phyloP scores from a whole-genome alignment of 768 basidiomycete species.

The Rhizopogon vulgaris region DNA sequence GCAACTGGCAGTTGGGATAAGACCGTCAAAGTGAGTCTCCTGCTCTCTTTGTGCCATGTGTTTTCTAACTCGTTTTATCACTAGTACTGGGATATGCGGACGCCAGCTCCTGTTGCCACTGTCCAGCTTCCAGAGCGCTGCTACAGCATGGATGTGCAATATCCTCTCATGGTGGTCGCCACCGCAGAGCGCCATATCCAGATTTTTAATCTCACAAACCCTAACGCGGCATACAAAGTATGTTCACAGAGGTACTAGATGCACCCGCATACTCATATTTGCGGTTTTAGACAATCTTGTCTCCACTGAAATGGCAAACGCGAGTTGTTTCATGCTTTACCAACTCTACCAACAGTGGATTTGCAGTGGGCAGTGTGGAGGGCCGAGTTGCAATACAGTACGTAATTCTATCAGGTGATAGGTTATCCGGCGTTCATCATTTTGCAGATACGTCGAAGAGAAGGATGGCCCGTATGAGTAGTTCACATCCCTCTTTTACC shows the following conservation, averaged over 20 bases:
- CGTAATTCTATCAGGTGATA: slow-evolving; percentile 25
- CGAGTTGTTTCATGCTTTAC: slow-evolving; percentile 82
- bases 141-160: slow-evolving; percentile 79
- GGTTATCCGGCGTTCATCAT: not conserved
- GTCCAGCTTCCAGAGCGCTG: slow-evolving; percentile 87
- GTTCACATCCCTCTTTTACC: not conserved
- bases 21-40: slow-evolving; percentile 70
- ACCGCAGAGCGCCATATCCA: slow-evolving; percentile 91
- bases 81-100: slow-evolving; percentile 91
- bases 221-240: slow-evolving; percentile 74
- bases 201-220: slow-evolving; percentile 82
- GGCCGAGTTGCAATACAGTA: slow-evolving; percentile 95
- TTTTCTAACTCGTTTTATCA: not conserved
- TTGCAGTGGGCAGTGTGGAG: slow-evolving; percentile 82
- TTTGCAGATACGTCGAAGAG: slow-evolving; percentile 73
- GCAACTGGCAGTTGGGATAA: slow-evolving; percentile 99
- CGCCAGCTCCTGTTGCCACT: slow-evolving; percentile 66
- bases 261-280: slow-evolving; percentile 1
- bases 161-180: slow-evolving; percentile 84
- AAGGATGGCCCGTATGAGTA: slow-evolving; percentile 63
- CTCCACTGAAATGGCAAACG: slow-evolving; percentile 93
- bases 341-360: slow-evolving; percentile 57
- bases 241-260: slow-evolving; percentile 9
- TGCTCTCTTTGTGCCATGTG: not conserved
- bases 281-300: slow-evolving; percentile 57